Evolutionary conservation across 2,329 filamentous ascomycete species (phyloP), one percentile per base, ranked within the genome.

Genomic region (Eurotiales sp.): DNA sequence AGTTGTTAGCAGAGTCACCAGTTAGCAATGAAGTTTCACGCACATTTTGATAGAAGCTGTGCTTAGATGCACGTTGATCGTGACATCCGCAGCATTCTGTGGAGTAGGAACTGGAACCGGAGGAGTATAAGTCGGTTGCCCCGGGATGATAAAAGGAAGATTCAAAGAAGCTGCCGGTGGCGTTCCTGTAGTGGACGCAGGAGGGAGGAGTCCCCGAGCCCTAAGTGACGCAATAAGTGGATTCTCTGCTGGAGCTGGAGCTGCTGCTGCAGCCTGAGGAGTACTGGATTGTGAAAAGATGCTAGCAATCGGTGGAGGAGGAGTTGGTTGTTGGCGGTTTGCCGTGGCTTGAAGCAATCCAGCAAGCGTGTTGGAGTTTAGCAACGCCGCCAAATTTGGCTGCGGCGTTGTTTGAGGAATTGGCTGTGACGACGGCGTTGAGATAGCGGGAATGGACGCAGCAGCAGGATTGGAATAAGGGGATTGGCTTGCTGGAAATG

Each of bases 41-140:
- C 25, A 89, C 83, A 86, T 82, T 71, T 90, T 90, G 39, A 95
- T 77, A 23, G 87, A 87, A 6, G 80, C 77, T 3, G 83, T 77
- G 50, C 81, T 85, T 58, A 92, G 75, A 50, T 81, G 77, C 17
- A 73, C 67, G 15, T 62, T 66, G 32, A 74, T 63, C 27, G 57
- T 46, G 42, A 59, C 52, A 46, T 59, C 59, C 3, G 64, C 50
- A 34, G 61, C 56, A 51, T 61, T 41, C 58, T 53, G 61, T 53
- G 46, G 66, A 42, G 65, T 71, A 59, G 60, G 62, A 66, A 43
- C 65, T 59, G 14, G 61, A 10, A 67, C 58, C 51, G 68, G 64
- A 29, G 73, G 63, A 59, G 70, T 60, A 60, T 64, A 59, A 60
- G 58, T 62, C 36, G 64, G 51, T 51, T 72, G 67, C 50, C 69